Percentiles rank a stretch among this genome's conserved stretches.
Evolutionary conservation across 2,329 filamentous ascomycete genomes (phyloP).

Genomic region (Penicillium decumbens): DNA sequence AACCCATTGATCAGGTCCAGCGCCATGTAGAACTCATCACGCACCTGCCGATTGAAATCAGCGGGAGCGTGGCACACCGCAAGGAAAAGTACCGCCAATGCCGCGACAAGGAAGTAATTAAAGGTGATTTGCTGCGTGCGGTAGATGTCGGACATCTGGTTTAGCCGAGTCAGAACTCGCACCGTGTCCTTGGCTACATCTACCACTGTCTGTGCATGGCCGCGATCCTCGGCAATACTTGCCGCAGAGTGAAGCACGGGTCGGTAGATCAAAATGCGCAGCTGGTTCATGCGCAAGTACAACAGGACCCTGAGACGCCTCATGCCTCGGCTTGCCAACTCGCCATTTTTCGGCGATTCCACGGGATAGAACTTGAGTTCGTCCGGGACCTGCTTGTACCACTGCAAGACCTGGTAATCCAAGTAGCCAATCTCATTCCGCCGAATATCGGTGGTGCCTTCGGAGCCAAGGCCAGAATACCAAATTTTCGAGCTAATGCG

Average conservation of each 20-base stretch:
- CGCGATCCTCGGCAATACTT: conserved; percentile 72
- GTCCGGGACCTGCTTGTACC: conserved; percentile 72
- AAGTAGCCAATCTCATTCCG: conserved; percentile 73
- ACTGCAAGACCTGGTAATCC: conserved; percentile 78
- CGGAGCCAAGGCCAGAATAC: conserved; percentile 69
- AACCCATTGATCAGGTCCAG: conserved; percentile 60
- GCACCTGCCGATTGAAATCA: conserved; percentile 56
- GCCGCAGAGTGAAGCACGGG: conserved; percentile 79
- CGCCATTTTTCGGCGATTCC: conserved; percentile 45
- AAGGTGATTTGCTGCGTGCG: conserved; percentile 60
- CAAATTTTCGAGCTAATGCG: conserved; percentile 81
- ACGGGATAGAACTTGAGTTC: conserved; percentile 59
- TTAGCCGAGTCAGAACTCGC: conserved; percentile 56
- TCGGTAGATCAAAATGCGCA: conserved; percentile 82
- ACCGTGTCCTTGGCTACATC: conserved; percentile 64
- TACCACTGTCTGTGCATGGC: conserved; percentile 65
- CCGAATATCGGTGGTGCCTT: conserved; percentile 61
- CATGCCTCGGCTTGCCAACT: conserved; percentile 59
- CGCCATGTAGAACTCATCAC: conserved; percentile 64
- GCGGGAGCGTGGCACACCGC: conserved; percentile 61
- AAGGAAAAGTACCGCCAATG: conserved; percentile 60
- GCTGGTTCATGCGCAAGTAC: conserved; percentile 82
- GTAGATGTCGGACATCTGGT: conserved; percentile 61
- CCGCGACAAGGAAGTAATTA: conserved; percentile 63
- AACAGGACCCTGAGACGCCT: conserved; percentile 76